These are phyloP conservation scores for Globisporangium cystogenes DNA, from an alignment of 352 stramenopile species.

Conservation along the genomic window DNA sequence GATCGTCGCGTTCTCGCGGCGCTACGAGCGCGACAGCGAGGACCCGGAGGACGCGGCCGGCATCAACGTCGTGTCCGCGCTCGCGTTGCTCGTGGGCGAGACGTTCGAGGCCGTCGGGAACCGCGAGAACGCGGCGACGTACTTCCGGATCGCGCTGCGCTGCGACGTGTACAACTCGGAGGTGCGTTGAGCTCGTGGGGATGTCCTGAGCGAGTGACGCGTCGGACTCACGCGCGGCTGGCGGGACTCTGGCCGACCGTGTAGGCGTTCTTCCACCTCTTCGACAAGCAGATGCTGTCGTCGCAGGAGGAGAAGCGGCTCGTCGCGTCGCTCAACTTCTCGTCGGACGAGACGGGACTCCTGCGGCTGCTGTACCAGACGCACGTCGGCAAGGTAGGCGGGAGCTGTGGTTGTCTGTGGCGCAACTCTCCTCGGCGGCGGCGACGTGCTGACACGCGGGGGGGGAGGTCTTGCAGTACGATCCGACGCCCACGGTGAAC, in stretches of 20 bases:
- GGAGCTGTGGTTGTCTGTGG: neutral
- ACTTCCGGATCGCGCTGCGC: conserved; percentile 67
- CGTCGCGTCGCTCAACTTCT: conserved; percentile 68
- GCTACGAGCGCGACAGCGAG: conserved; percentile 20
- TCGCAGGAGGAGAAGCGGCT: conserved; percentile 58
- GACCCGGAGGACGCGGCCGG: conserved; percentile 16
- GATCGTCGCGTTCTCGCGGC: conserved; percentile 46
- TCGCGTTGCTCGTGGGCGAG: conserved; percentile 79
- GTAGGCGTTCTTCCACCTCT: conserved; percentile 76
- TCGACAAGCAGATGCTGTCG: conserved; percentile 85
- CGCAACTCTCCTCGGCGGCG: too few relatives aligned
- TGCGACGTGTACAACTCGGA: conserved; percentile 84
- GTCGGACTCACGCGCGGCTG: neutral
- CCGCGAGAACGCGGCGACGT: conserved; percentile 69
- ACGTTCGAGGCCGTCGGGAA: conserved; percentile 82
- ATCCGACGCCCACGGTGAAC: conserved; percentile 35
- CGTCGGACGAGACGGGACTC: conserved; percentile 45
- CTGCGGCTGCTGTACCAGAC: conserved; percentile 61
- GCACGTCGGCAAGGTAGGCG: conserved; percentile 53
- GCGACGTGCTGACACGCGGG: neutral
- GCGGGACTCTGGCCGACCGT: neutral
- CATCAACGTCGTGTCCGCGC: conserved; percentile 74
- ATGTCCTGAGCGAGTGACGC: neutral
- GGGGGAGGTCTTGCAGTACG: conserved; percentile 37
- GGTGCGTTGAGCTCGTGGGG: conserved; percentile 10